Evolutionary conservation across 208 protist genomes (phyloP).

Genomic region (Acanthamoeba healyi): DNA sequence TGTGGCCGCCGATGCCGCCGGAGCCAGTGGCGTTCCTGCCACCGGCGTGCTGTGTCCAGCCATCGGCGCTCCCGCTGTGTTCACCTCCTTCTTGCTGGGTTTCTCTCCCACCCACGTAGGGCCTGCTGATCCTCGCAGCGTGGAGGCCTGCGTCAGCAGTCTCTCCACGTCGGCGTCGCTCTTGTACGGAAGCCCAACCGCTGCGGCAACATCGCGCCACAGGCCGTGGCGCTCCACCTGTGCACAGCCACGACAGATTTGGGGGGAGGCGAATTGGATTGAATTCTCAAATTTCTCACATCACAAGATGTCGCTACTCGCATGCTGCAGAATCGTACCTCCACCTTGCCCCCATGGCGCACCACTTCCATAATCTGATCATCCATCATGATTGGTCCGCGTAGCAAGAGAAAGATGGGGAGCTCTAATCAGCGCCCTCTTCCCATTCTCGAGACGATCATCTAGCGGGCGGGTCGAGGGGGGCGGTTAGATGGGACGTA

Average conservation of each 20-base stretch:
- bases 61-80: neutral
- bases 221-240: constrained; percentile 21
- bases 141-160: neutral
- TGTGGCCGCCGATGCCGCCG: too few relatives aligned
- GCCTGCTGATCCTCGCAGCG: neutral
- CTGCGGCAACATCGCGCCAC: neutral
- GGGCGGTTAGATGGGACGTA: neutral
- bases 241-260: neutral
- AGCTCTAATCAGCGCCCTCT: too few relatives aligned
- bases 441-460: too few relatives aligned
- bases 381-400: too few relatives aligned
- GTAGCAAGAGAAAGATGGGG: too few relatives aligned
- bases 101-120: constrained; percentile 5
- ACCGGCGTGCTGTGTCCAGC: too few relatives aligned
- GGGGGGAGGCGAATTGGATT: neutral
- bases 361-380: constrained; percentile 59
- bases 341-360: constrained; percentile 4
- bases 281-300: too few relatives aligned
- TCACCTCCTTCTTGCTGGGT: neutral
- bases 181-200: neutral
- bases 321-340: neutral
- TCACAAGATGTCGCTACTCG: neutral
- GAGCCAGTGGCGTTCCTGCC: too few relatives aligned
- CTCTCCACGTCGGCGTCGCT: constrained; percentile 25
- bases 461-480: too few relatives aligned